Evolutionary conservation across 2,329 filamentous ascomycete species (phyloP).

Genomic region (Fusarium phyllophilum): DNA sequence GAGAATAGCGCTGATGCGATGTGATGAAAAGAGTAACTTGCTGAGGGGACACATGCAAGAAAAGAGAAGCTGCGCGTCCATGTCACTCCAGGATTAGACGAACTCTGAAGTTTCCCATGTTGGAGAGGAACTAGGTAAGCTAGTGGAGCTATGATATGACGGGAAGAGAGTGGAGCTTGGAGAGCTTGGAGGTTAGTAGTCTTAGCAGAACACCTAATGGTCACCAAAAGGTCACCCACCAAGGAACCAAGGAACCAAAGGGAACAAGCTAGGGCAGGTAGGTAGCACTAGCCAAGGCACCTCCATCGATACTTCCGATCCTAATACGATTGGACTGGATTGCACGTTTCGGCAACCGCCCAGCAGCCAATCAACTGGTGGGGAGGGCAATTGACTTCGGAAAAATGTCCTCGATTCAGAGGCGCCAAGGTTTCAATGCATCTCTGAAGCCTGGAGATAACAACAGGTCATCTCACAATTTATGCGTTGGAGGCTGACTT

Average conservation of each 20-base stretch:
- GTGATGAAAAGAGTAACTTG: conserved; percentile 2
- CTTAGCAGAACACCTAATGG: background rate
- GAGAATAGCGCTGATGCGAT: conserved; percentile 13
- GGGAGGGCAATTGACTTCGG: conserved; percentile 23
- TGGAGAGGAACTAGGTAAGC: background rate
- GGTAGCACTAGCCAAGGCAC: conserved; percentile 30
- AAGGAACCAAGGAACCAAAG: background rate
- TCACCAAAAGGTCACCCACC: background rate
- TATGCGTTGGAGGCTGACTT: conserved; percentile 18
- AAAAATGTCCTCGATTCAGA: conserved; percentile 28
- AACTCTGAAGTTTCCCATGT: conserved; percentile 34
- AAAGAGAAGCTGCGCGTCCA: conserved; percentile 12
- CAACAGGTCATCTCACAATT: conserved; percentile 15
- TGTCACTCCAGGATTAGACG: conserved; percentile 18
- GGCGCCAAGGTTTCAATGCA: conserved; percentile 35
- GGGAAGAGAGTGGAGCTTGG: conserved; percentile 16
- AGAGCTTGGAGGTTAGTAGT: background rate
- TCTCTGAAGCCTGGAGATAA: conserved; percentile 1
- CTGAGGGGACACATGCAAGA: background rate
- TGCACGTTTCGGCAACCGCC: conserved; percentile 34
- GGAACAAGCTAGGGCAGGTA: conserved; percentile 7
- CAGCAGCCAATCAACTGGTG: conserved; percentile 13
- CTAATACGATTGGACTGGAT: conserved; percentile 30
- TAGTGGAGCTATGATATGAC: conserved; percentile 33
- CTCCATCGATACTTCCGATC: conserved; percentile 35